Percentiles rank a stretch among this genome's conserved stretches.
Evolutionary conservation across 176 grass and related monocot genomes (phyloP).

Genomic region (Themeda triandra): DNA sequence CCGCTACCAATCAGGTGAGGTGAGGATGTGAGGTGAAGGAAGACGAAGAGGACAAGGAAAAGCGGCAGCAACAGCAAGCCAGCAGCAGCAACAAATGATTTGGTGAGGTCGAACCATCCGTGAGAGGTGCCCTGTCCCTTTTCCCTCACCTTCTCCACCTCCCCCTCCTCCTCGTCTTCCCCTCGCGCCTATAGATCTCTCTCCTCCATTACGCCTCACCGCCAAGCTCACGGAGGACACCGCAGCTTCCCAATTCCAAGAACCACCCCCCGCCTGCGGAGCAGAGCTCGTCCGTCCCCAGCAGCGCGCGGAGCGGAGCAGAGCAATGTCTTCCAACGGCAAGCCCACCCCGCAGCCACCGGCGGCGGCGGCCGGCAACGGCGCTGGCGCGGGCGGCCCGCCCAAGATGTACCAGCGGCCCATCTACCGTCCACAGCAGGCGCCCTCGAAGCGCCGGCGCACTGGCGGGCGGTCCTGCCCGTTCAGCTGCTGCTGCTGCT

Average conservation of each 20-base stretch:
- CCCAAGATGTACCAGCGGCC: conserved; percentile 85
- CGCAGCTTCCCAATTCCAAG: neutral
- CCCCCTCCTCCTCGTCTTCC: neutral
- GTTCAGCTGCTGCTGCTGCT: conserved; percentile 70
- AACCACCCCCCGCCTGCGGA: neutral
- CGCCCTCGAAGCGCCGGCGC: conserved; percentile 45
- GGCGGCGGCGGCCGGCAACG: neutral
- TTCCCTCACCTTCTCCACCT: conserved; percentile 50
- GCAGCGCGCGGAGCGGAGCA: neutral
- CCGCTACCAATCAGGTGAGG: neutral
- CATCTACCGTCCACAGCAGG: conserved; percentile 72
- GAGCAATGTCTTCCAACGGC: conserved; percentile 54
- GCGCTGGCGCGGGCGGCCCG: conserved; percentile 21
- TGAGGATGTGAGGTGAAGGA: neutral
- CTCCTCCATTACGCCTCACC: conserved; percentile 27
- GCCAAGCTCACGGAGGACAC: conserved; percentile 28
- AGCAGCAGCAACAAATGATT: conserved; percentile 32
- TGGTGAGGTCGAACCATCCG: conserved; percentile 75
- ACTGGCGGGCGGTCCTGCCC: conserved; percentile 42
- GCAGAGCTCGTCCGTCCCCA: neutral
- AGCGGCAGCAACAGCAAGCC: conserved; percentile 12
- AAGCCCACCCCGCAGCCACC: conserved; percentile 73
- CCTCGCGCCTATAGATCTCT: conserved; percentile 49
- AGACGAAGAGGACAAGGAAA: neutral
- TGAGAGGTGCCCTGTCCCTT: conserved; percentile 68